These are phyloP conservation scores for Coniochaeta pulveracea DNA, from an alignment of 2,329 filamentous ascomycete genomes.

Conservation along the genomic window DNA sequence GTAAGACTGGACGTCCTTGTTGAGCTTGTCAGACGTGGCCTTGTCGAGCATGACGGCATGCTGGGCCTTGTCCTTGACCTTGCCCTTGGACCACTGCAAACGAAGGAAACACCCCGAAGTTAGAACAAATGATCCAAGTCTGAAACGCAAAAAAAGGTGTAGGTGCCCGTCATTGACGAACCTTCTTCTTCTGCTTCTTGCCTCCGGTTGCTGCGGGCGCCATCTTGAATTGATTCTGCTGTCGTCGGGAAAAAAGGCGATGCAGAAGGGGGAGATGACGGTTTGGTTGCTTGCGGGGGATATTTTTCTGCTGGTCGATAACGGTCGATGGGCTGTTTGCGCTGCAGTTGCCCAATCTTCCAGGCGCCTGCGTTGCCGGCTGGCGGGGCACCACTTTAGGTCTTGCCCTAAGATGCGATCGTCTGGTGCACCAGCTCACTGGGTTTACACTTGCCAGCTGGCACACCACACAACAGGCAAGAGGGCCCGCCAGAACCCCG, in stretches of 20 bases:
- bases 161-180: neutral
- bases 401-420: constrained; percentile 2
- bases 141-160: no score
- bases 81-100: constrained; percentile 39
- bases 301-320: constrained; percentile 7
- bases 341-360: neutral
- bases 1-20: constrained; percentile 99
- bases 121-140: no score
- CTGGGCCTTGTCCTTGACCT: constrained; percentile 99
- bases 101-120: no score
- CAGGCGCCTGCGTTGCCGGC: neutral
- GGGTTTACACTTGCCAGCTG: constrained; percentile 6
- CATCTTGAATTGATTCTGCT: constrained; percentile 29
- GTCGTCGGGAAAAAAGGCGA: constrained; percentile 13
- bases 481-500: neutral
- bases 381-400: neutral
- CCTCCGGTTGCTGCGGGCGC: constrained; percentile 47
- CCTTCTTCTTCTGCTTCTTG: constrained; percentile 74
- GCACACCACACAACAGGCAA: neutral
- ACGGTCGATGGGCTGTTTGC: neutral
- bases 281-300: constrained; percentile 6
- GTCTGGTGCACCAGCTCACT: constrained; percentile 3
- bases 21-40: constrained; percentile 91
- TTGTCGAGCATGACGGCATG: constrained; percentile 99
- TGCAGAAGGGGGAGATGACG: constrained; percentile 5